Percentiles rank a stretch among this genome's conserved stretches.
Conservation (phyloP, 1,284 basidiomycete genomes). For the Thelephora terrestris region DNA sequence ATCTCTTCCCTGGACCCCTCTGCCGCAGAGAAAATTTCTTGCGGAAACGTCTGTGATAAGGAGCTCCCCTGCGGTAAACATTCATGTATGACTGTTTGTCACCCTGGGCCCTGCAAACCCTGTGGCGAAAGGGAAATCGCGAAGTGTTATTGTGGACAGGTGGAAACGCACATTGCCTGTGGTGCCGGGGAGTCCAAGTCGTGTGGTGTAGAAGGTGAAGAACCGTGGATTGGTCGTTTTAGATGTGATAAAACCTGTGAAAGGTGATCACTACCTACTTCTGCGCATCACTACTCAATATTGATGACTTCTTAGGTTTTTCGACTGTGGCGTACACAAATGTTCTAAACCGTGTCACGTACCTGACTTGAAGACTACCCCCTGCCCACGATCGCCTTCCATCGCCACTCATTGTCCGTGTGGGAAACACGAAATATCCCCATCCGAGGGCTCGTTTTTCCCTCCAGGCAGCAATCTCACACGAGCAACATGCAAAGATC, state of each 20-base stretch:
- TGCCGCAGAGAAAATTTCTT: slow-evolving; percentile 41
- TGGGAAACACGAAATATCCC: slow-evolving; percentile 50
- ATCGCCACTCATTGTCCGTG: slow-evolving; percentile 73
- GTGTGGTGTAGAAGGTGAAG: slow-evolving; percentile 22
- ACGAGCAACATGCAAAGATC: slow-evolving; percentile 57
- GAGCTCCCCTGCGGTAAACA: slow-evolving; percentile 63
- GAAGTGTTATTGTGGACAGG: slow-evolving; percentile 73
- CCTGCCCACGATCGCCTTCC: slow-evolving; percentile 68
- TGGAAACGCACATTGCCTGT: slow-evolving; percentile 50
- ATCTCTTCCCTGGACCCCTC: slow-evolving; percentile 24
- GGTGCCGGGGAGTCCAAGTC: slow-evolving; percentile 40
- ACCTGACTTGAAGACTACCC: slow-evolving; percentile 44
- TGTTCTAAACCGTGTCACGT: slow-evolving; percentile 68
- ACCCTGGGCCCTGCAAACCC: slow-evolving; percentile 58
- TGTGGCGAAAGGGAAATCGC: slow-evolving; percentile 48
- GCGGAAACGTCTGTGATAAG: slow-evolving; percentile 54
- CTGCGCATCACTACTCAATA: slow-evolving; percentile 2
- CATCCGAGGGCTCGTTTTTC: slow-evolving; percentile 23
- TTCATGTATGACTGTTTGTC: slow-evolving; percentile 50
- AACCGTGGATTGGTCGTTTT: slow-evolving; percentile 62
- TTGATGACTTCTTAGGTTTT: slow-evolving; percentile 34
- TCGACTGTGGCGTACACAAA: slow-evolving; percentile 67
- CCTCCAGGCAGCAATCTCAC: slow-evolving; percentile 25
- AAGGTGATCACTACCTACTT: slow-evolving; percentile 26
- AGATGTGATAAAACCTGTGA: slow-evolving; percentile 55